Evolutionary conservation across 805 yeast species (phyloP), one percentile per base, ranked within the genome.

Genomic region (Torulaspora franciscae): DNA sequence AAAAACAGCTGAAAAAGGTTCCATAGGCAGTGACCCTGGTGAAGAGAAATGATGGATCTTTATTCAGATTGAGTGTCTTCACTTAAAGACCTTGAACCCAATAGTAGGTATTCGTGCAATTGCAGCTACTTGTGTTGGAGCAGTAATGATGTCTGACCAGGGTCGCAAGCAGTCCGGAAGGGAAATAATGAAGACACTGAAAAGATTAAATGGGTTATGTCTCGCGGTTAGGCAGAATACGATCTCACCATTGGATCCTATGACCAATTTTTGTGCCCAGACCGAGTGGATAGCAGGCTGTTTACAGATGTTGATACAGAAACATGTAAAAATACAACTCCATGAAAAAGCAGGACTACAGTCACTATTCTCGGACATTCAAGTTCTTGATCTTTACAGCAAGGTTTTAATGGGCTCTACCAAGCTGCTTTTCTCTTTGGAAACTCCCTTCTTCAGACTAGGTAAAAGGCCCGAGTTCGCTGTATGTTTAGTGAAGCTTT

Each of bases 371-470:
- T 30, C 39, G 29, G 51, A 48, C 14, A 36, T 33, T 9, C 42
- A 42, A 22, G 17, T 53, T n/a, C 37, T 53, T 26, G 39, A 47
- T 24, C 25, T 36, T 8, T 55, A 55, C 33, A 42, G 42, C 8
- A 38, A 42, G n/a, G 40, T 53, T 27, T 38, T 56, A 25, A 40
- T 36, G 23, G 49, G 48, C 26, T 44, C 51, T 2, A 32, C 46
- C 7, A 49, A 43, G 28, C 43, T 52, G 19, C 44, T 57, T 3
- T 51, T 54, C 28, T 40, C 50, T 14, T 11, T 38, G 8, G 46
- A 48, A 19, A 46, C 49, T 8, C 32, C 52, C 9, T 40, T 47
- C 22, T 54, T 53, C 25, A 51, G 55, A 40, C 46, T 50, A 24
- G 43, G 42, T 5, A 39, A 45, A 6, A 43, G 44, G 11, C 42